phyloP scores from a whole-genome alignment of 78 protist genomes.

The Guillardia theta region DNA sequence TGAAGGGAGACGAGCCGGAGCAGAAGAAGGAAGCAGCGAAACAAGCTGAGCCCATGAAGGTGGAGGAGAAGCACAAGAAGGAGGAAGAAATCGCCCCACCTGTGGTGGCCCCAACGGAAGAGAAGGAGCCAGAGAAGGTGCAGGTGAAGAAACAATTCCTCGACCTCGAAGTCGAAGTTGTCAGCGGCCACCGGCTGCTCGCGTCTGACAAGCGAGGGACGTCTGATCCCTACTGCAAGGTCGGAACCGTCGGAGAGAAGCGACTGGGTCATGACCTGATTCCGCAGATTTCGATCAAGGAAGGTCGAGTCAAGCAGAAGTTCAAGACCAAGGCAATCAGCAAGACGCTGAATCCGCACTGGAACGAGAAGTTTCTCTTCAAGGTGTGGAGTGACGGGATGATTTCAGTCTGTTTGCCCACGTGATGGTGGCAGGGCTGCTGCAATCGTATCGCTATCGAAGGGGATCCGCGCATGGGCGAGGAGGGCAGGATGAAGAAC shows the following conservation, averaged over 20 bases:
- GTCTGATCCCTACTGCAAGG: conserved; percentile 10
- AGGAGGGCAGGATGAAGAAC: not conserved
- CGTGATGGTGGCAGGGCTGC: too few relatives aligned
- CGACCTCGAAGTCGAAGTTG: not conserved
- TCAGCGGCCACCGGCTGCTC: not conserved
- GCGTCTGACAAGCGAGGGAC: not conserved
- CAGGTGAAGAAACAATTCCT: not conserved
- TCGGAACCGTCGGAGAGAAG: too few relatives aligned
- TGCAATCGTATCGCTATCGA: conserved; percentile 4
- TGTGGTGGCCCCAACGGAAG: too few relatives aligned
- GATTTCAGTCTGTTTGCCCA: too few relatives aligned
- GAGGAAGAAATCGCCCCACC: too few relatives aligned
- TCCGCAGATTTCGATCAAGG: not conserved
- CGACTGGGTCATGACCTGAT: not conserved
- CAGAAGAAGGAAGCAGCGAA: not conserved
- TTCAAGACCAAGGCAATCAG: not conserved
- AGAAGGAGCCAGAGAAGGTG: too few relatives aligned
- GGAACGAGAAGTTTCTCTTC: not conserved
- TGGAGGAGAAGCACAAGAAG: too few relatives aligned
- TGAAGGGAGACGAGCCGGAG: not conserved
- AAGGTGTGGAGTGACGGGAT: too few relatives aligned
- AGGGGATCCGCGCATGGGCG: not conserved
- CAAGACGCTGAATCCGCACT: not conserved
- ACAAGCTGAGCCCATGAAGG: not conserved
- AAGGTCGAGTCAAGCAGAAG: not conserved